A percentile compares a stretch with the other conserved stretches of the same genome.
Evolutionary conservation across 257 asterid genomes (phyloP).

Genomic region (Penstemon newberryi): DNA sequence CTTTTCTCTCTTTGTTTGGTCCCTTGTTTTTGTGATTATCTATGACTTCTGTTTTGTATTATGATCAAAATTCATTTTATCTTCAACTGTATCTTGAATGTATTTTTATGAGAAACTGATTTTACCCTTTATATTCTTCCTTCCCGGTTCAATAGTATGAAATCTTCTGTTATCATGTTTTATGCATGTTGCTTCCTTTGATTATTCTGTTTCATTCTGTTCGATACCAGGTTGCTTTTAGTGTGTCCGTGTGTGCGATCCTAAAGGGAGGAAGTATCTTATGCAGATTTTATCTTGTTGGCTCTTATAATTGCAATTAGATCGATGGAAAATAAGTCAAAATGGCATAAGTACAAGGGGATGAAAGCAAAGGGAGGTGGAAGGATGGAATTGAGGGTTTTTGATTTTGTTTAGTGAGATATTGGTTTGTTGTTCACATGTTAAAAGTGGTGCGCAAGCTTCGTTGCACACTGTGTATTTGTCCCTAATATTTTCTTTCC

Average conservation of each 20-base stretch:
- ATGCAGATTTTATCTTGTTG: neutral
- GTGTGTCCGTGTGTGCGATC: constrained; percentile 4
- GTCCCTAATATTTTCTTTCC: constrained; percentile 5
- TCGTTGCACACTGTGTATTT: neutral
- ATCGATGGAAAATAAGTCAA: neutral
- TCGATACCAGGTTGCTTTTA: neutral
- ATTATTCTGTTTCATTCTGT: neutral
- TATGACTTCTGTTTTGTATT: neutral
- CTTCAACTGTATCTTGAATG: neutral
- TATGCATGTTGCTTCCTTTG: constrained; percentile 14
- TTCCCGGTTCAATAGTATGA: constrained; percentile 2
- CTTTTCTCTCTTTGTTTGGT: neutral
- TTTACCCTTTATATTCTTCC: constrained; percentile 13
- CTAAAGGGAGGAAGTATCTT: neutral
- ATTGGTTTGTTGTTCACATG: neutral
- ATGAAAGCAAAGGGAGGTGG: neutral
- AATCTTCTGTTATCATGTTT: constrained; percentile 5
- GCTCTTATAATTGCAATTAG: constrained; percentile 13
- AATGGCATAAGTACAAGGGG: neutral
- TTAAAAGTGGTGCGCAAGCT: neutral
- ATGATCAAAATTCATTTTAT: constrained; percentile 3
- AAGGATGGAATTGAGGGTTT: constrained; percentile 1
- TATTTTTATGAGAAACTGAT: neutral
- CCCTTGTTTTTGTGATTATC: neutral
- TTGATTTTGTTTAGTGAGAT: neutral